Base-by-base conservation (phyloP, 176 grass and related monocot genomes). In the Echinochloa phyllopogon region DNA sequence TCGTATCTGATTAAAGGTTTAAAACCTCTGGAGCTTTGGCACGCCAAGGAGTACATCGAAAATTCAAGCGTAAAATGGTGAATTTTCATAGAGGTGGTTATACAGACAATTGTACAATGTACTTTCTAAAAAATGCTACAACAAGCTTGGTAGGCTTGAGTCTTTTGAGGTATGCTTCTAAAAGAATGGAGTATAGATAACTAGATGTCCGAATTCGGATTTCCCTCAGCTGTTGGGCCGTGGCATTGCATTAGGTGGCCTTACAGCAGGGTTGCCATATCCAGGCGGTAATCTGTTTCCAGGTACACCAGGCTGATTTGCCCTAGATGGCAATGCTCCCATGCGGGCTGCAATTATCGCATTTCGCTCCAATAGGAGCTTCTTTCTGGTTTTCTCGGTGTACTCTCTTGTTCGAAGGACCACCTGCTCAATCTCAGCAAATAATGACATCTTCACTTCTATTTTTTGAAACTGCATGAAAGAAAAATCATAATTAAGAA, bases 321-420 rank as follows among this genome's bases (percentile, higher is more conserved):
- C 69, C 85, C 90, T 80, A 42, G 86, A 83, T n/a, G 87, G 70
- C 43, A 84, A 69, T 25, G 86, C 84, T 51, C 91, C 87, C 87
- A 97, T 85, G 59, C 94, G 91, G 56, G 89, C 93, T 36, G 89
- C 89, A 73, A 99, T 92, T 87, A 99, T 92, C 23, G 89, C 91
- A 24, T 94, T 92, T 21, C 96, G 91, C 83, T 99, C 94, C 74
- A 94, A 80, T 65, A 96, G 79, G 69, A 99, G 91, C 80, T 87
- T 94, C 65, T 94, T 88, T 78, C 87, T 99, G 25, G 94, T 88
- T 83, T 91, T 99, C 41, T 99, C 96, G 0, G 92, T 94, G 77
- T 92, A 92, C 74, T 96, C 94, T 82, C 91, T 94, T 51, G 94
- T 89, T 81, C 86, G 83, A 53, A 85, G 75, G 71, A 89, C 76